These are phyloP conservation scores for Metschnikowia lochheadii DNA, from an alignment of 805 yeast genomes.

Conservation along the genomic window DNA sequence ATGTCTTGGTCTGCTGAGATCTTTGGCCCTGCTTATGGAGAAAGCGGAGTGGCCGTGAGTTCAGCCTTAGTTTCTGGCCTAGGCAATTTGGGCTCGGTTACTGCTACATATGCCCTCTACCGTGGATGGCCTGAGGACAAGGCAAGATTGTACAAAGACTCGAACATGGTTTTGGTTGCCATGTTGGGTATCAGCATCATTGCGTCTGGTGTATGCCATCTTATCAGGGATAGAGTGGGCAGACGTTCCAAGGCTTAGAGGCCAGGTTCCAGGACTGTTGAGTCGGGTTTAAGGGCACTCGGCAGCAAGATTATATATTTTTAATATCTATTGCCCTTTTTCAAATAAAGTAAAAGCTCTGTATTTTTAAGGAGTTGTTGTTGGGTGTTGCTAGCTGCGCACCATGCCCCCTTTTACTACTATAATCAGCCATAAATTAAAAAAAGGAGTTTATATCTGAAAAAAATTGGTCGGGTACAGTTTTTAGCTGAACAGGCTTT, in stretches of 20 bases:
- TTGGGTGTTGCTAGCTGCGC: neutral
- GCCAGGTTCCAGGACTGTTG: neutral
- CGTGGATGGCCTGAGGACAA: constrained; percentile 83
- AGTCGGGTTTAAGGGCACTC: neutral
- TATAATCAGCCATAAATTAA: neutral
- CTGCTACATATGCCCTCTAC: constrained; percentile 81
- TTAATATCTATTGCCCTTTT: too few species aligned
- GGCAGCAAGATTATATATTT: neutral
- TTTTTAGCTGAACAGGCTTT: too few species aligned
- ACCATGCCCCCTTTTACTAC: neutral
- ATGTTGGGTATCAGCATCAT: constrained; percentile 73
- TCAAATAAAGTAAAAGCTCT: neutral
- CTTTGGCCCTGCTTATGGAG: constrained; percentile 67
- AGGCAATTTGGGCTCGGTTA: constrained; percentile 83
- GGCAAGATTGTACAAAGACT: constrained; percentile 55
- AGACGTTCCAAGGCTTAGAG: neutral
- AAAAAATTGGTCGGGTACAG: too few species aligned
- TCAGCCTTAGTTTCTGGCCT: constrained; percentile 82
- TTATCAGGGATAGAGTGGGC: constrained; percentile 30
- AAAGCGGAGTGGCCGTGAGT: constrained; percentile 79
- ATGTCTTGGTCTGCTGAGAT: constrained; percentile 84
- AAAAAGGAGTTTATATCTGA: neutral
- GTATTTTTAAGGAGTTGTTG: neutral
- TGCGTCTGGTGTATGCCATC: constrained; percentile 31
- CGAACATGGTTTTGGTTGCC: constrained; percentile 80